A percentile compares a stretch with the other conserved stretches of the same genome.
Conservation (phyloP, 108 stramenopile species). For the Nitzschia sp. region DNA sequence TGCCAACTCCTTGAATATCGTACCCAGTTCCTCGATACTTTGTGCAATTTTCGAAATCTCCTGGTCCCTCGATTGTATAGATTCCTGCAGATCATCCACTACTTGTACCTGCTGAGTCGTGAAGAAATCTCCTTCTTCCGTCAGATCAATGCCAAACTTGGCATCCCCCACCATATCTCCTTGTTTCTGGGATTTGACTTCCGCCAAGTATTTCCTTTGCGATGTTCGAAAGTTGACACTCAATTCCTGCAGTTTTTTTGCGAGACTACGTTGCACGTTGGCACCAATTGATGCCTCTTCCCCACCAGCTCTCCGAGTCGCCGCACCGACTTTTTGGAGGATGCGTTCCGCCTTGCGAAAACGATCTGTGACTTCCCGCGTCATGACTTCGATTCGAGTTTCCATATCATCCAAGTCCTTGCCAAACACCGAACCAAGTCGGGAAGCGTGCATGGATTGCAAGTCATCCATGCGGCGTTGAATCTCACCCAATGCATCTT, state of each 20-base stretch:
- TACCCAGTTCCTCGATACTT: slow-evolving; percentile 95
- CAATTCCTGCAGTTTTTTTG: slow-evolving; percentile 92
- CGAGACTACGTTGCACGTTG: slow-evolving; percentile 89
- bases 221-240: slow-evolving; percentile 88
- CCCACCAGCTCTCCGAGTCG: slow-evolving; percentile 75
- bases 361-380: slow-evolving; percentile 79
- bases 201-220: slow-evolving; percentile 94
- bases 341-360: slow-evolving; percentile 90
- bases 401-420: slow-evolving; percentile 89
- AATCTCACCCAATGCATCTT: slow-evolving; percentile 75
- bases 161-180: slow-evolving; percentile 68
- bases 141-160: slow-evolving; percentile 76
- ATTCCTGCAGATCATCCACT: slow-evolving; percentile 81
- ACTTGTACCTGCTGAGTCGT: slow-evolving; percentile 76
- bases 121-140: slow-evolving; percentile 61
- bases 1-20: slow-evolving; percentile 98
- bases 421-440: slow-evolving; percentile 91
- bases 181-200: slow-evolving; percentile 90
- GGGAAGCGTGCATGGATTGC: slow-evolving; percentile 84
- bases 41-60: slow-evolving; percentile 95
- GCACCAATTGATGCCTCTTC: slow-evolving; percentile 86
- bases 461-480: slow-evolving; percentile 82
- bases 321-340: slow-evolving; percentile 78
- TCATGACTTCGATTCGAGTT: slow-evolving; percentile 82
- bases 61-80: slow-evolving; percentile 84